A percentile compares a stretch with the other conserved stretches of the same genome.
These are phyloP conservation scores for Russula virescens DNA, from an alignment of 768 basidiomycete genomes.

Conservation along the genomic window DNA sequence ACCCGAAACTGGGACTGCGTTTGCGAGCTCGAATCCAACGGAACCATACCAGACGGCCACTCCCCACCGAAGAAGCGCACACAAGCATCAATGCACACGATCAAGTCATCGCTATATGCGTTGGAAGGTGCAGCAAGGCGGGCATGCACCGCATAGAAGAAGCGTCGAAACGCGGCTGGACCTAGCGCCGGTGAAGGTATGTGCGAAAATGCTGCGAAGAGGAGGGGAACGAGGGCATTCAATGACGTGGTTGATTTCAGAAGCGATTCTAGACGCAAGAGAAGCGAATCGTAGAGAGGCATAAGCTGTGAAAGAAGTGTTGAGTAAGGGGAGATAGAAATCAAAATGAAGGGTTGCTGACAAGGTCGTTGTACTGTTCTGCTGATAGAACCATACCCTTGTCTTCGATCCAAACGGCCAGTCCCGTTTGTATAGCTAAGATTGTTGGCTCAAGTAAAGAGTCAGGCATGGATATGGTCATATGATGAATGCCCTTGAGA, in stretches of 20 bases:
- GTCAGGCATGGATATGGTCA: not conserved
- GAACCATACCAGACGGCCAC: conserved; percentile 8
- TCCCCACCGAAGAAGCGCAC: conserved; percentile 6
- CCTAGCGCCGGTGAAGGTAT: conserved; percentile 14
- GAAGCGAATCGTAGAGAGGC: conserved; percentile 10
- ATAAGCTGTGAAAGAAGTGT: conserved; percentile 2
- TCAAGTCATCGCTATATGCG: conserved; percentile 13
- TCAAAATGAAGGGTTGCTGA: not conserved
- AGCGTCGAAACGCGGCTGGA: conserved; percentile 9
- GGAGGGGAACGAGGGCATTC: conserved; percentile 11
- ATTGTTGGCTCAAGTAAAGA: not conserved
- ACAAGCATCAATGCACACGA: conserved; percentile 13
- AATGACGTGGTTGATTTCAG: not conserved
- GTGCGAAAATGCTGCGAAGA: conserved; percentile 13
- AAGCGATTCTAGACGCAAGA: conserved; percentile 8
- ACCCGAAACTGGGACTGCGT: not conserved
- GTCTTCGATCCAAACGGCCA: conserved; percentile 20
- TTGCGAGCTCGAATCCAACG: conserved; percentile 9
- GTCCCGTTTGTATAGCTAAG: not conserved
- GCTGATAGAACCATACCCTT: not conserved
- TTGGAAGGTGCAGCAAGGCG: not conserved
- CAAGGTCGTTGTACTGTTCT: conserved; percentile 10
- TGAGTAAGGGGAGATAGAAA: not conserved
- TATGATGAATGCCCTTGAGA: not conserved
- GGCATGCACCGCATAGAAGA: conserved; percentile 1